Base-by-base conservation (phyloP, 164 flowering plant species). In the Stephania cephalantha region DNA sequence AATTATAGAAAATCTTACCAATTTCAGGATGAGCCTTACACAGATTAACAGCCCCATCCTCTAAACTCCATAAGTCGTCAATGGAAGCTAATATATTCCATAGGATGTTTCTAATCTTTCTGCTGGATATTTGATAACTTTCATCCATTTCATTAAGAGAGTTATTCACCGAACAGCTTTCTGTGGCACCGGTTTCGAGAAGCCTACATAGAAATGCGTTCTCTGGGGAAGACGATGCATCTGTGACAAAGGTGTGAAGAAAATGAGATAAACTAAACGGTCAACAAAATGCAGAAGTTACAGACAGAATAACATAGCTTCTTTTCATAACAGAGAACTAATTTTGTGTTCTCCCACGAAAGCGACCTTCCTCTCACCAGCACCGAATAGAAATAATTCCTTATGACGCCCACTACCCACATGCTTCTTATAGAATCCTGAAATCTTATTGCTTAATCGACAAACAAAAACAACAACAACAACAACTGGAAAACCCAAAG, bases 111-210 rank as follows among this genome's bases (percentile, higher is more conserved):
- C 66, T 81, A 25, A 84, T 80, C 61, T 75, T 84, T 68, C 79
- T 80, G 74, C 73, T 58, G 8, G 80, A 72, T 9, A 71, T 77
- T 63, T 76, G 74, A 15, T 71, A 69, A 76, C 81, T 82, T 64
- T 79, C 92, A 71, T 86, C 86, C 78, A 78, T 71, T 75, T 84
- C 78, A 76, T 81, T 79, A 42, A 76, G 58, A 46, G 81, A 76
- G 46, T 76, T 75, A 83, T 79, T 71, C 18, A 81, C 66, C 18
- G 89, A 90, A 83, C 93, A 88, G 84, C 85, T 86, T 77, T 91
- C 96, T 74, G 97, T 90, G 45, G 98, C 96, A 83, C 97, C 98
- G 6, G 88, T 90, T 79, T 89, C 90, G 70, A 82, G 69, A 29
- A 95, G 94, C 53, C 98, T 92, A 72, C 85, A 81, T 53, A 90